Conservation (phyloP, 2,329 filamentous ascomycete species). For the Epichloe baconii region DNA sequence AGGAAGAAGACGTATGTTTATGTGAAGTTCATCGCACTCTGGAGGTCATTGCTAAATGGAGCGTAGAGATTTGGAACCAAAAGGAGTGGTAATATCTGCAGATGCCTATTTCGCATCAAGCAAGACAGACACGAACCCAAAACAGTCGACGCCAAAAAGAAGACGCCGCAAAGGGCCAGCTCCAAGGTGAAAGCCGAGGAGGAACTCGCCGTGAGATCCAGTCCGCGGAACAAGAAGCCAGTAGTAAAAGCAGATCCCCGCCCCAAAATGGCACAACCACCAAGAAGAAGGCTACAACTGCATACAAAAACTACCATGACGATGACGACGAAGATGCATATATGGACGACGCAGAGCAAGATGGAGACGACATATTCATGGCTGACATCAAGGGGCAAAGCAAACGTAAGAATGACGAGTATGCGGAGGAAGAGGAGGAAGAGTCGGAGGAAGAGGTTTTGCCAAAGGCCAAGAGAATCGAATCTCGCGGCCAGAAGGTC, state of each 20-base stretch:
- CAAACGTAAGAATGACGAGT: slow-evolving; percentile 61
- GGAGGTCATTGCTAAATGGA: background rate
- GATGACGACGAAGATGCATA: slow-evolving; percentile 41
- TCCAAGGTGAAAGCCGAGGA: slow-evolving; percentile 25
- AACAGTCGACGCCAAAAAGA: slow-evolving; percentile 21
- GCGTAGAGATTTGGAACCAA: slow-evolving; percentile 26
- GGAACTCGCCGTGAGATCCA: slow-evolving; percentile 36
- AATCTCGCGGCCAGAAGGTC: slow-evolving; percentile 25
- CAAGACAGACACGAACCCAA: slow-evolving; percentile 26
- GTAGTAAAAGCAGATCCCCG: slow-evolving; percentile 16
- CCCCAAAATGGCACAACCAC: slow-evolving; percentile 18
- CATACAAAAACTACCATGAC: slow-evolving; percentile 26
- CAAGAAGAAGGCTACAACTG: slow-evolving; percentile 29
- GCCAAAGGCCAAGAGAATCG: slow-evolving; percentile 46
- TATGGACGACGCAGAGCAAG: slow-evolving; percentile 54
- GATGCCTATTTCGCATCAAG: slow-evolving; percentile 43
- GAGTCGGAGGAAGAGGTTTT: slow-evolving; percentile 59
- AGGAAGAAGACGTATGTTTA: slow-evolving; percentile 41
- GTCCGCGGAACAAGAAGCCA: slow-evolving; percentile 34
- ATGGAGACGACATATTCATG: slow-evolving; percentile 73
- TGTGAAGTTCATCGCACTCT: background rate
- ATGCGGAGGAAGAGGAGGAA: slow-evolving; percentile 61
- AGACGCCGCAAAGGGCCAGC: slow-evolving; percentile 26
- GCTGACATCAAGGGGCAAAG: slow-evolving; percentile 53
- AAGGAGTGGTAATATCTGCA: slow-evolving; percentile 39